Conservation (phyloP, 805 yeast genomes). For the Jamesozyma lodderae region DNA sequence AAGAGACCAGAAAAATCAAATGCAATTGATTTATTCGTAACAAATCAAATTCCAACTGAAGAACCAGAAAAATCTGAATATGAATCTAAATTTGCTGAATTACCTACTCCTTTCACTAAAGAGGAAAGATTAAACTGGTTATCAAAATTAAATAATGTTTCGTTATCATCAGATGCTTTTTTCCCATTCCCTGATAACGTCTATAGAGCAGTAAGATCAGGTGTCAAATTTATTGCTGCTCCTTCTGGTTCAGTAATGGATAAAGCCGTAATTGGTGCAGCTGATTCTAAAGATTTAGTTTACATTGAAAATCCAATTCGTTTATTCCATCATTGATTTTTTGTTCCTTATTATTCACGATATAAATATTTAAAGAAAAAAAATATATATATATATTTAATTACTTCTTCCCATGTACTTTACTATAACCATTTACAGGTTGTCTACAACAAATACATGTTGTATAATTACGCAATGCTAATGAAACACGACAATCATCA, state of each 20-base stretch:
- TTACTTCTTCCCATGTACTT: conserved; percentile 15
- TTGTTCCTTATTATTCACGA: background rate
- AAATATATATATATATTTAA: background rate
- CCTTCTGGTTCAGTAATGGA: conserved; percentile 97
- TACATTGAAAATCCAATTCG: conserved; percentile 96
- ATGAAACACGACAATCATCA: conserved; percentile 67
- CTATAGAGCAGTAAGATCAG: conserved; percentile 92
- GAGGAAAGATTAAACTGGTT: conserved; percentile 86
- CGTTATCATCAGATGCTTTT: conserved; percentile 93
- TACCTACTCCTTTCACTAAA: conserved; percentile 74
- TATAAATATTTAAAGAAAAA: background rate
- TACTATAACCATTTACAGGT: conserved; percentile 48
- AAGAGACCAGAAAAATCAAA: conserved; percentile 98
- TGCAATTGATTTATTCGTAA: conserved; percentile 89
- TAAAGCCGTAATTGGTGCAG: conserved; percentile 90
- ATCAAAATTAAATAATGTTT: conserved; percentile 67
- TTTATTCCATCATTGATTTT: conserved; percentile 77
- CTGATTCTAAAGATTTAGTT: conserved; percentile 80
- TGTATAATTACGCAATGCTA: conserved; percentile 62
- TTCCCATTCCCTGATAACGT: conserved; percentile 99
- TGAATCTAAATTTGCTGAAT: conserved; percentile 73
- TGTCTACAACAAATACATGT: conserved; percentile 84
- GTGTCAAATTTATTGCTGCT: conserved; percentile 92
- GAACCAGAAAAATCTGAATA: conserved; percentile 93
- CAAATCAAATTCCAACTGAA: conserved; percentile 79